Conservation (phyloP, 2,329 filamentous ascomycete genomes). For the Balansia obtecta region DNA sequence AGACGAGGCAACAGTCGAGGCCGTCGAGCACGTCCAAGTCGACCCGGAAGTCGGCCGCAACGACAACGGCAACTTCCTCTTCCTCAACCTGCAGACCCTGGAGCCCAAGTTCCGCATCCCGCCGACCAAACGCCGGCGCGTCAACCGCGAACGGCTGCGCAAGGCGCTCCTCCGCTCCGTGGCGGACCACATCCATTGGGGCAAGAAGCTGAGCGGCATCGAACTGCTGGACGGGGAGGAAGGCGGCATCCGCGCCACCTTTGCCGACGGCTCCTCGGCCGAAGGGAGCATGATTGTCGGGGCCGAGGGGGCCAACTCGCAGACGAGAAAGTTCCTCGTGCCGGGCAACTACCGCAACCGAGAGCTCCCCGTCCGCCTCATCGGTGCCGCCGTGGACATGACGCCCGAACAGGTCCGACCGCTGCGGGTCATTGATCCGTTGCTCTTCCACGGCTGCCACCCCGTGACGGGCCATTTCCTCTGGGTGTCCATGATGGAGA, state of each 20-base stretch:
- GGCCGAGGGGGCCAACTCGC: conserved; percentile 27
- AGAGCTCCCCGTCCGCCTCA: conserved; percentile 23
- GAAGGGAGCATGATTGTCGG: conserved; percentile 25
- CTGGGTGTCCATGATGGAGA: conserved; percentile 35
- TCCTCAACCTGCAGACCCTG: conserved; percentile 26
- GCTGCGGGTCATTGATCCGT: conserved; percentile 36
- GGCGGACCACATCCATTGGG: conserved; percentile 17
- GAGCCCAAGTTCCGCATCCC: conserved; percentile 26
- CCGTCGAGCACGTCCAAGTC: conserved; percentile 17
- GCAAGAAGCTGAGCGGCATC: conserved; percentile 18
- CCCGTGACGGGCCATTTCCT: conserved; percentile 36
- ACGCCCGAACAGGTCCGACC: conserved; percentile 24
- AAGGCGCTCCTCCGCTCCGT: conserved; percentile 17
- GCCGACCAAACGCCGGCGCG: conserved; percentile 21
- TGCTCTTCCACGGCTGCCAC: conserved; percentile 41
- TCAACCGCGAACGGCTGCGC: conserved; percentile 24
- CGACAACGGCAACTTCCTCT: conserved; percentile 26
- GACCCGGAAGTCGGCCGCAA: conserved; percentile 26
- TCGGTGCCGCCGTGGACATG: conserved; percentile 25
- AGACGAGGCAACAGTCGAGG: conserved; percentile 11
- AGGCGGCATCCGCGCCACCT: conserved; percentile 16
- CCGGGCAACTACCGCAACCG: conserved; percentile 19
- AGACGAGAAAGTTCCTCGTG: conserved; percentile 21
- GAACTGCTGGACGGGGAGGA: conserved; percentile 11
- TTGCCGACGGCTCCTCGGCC: conserved; percentile 20